Base-by-base conservation (phyloP, 1,139 yeast genomes). In the Meyerozyma sp. region DNA sequence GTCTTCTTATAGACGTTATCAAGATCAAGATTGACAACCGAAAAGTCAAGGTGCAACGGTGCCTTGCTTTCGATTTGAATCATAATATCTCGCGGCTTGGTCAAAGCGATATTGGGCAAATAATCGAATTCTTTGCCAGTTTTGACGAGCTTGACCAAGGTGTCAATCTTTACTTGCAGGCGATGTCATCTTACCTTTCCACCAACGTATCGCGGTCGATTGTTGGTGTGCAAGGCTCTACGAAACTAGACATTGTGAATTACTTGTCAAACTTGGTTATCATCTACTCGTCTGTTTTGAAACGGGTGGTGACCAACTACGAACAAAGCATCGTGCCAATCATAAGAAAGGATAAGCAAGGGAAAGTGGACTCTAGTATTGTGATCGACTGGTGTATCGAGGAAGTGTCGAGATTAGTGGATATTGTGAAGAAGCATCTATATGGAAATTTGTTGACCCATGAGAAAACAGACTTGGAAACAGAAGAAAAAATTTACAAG, bases 351-450 rank as follows among this genome's bases (percentile, higher is more conserved):
- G 61, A 61, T 41, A 56, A 52, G 42, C 56, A 60, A 14, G 61
- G 57, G 1, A 54, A 52, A 10, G 68, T 67, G 13, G 75, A 72
- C 49, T 68, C 75, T 1, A 66, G 73, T 56, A 75, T 75, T 6
- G 63, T 73, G 46, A 66, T 72, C 54, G 68, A 63, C 66, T 89
- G 96, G 96, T 81, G 87, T 38, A 76, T 79, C 44, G 76, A 74
- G 2, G 88, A 84, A 57, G 79, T 87, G 30, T 77, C 79, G 42
- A 70, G 70, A 43, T 83, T 85, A 54, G 79, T 82, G 30, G 65
- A 66, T 14, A 65, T 81, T 20, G 75, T 89, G 53, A 79, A 82
- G 41, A 78, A 85, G 46, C 93, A 86, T 55, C 65, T 89, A 32
- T 72, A 81, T 49, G 89, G 86, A 16, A 80, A 88, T 9, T 73